Evolutionary conservation across 768 basidiomycete species (phyloP).

Genomic region (Mycena metata): DNA sequence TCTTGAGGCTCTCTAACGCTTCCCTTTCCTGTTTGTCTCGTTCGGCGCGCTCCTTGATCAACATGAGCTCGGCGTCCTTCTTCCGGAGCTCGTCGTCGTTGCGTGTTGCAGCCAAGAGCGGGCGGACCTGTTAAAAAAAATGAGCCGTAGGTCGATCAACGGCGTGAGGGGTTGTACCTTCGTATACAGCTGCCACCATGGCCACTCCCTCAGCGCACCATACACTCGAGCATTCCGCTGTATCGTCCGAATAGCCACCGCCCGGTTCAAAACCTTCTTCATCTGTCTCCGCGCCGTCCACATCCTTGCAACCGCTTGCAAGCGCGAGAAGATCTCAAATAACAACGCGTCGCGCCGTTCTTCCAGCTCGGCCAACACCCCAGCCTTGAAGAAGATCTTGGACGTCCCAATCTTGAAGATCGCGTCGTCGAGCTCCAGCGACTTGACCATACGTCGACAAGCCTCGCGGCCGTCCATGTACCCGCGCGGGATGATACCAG

Average conservation of each 20-base stretch:
- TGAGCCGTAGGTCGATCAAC: slow-evolving; percentile 22
- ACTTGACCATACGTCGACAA: slow-evolving; percentile 89
- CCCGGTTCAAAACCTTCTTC: slow-evolving; percentile 94
- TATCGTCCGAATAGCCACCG: slow-evolving; percentile 90
- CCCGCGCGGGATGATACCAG: slow-evolving; percentile 91
- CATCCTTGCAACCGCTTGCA: slow-evolving; percentile 90
- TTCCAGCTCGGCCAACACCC: slow-evolving; percentile 95
- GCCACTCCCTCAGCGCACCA: slow-evolving; percentile 92
- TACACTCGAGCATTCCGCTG: slow-evolving; percentile 96
- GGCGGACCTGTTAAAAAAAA: slow-evolving; percentile 74
- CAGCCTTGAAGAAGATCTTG: slow-evolving; percentile 99
- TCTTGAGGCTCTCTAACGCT: slow-evolving; percentile 83
- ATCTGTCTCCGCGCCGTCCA: slow-evolving; percentile 91
- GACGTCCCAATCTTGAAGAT: slow-evolving; percentile 94
- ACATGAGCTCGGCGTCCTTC: slow-evolving; percentile 86
- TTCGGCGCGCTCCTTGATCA: slow-evolving; percentile 88
- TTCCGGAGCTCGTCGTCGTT: slow-evolving; percentile 92
- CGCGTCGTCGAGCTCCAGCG: slow-evolving; percentile 87
- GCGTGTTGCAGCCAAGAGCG: slow-evolving; percentile 91
- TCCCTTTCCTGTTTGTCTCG: slow-evolving; percentile 87
- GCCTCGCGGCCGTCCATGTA: slow-evolving; percentile 99
- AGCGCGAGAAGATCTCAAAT: slow-evolving; percentile 87
- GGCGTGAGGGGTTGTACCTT: slow-evolving; percentile 65
- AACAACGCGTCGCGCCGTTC: slow-evolving; percentile 91
- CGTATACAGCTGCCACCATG: slow-evolving; percentile 99